phyloP scores from a whole-genome alignment of 2,329 filamentous ascomycete genomes.

The Golovinomyces cichoracearum region DNA sequence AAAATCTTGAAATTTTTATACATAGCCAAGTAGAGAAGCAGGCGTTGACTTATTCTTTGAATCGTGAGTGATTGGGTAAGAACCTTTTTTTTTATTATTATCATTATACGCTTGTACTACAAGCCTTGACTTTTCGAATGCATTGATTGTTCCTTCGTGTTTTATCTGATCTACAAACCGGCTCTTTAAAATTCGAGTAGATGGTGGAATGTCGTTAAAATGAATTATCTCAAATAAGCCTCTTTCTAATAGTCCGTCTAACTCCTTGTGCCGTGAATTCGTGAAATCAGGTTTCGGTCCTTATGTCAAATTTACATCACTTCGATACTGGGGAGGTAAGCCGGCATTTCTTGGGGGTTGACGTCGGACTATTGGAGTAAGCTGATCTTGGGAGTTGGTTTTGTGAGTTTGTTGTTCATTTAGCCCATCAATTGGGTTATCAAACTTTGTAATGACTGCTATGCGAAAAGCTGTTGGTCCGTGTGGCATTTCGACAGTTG shows the following conservation, averaged over 20 bases:
- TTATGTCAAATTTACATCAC: neutral
- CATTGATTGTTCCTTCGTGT: slow-evolving; percentile 1
- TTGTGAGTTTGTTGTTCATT: neutral
- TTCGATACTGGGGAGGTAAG: neutral
- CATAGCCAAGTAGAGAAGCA: slow-evolving; percentile 2
- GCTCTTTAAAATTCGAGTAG: slow-evolving; percentile 2
- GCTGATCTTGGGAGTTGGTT: neutral
- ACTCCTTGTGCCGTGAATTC: neutral
- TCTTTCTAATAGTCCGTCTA: too few relatives aligned
- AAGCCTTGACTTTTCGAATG: slow-evolving; percentile 1
- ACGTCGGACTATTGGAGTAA: neutral
- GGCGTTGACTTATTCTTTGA: slow-evolving; percentile 2
- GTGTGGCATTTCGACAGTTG: neutral
- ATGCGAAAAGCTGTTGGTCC: neutral
- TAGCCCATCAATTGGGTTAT: neutral
- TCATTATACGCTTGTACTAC: slow-evolving; percentile 4
- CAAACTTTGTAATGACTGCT: neutral
- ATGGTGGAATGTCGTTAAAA: neutral
- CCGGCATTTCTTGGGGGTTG: neutral
- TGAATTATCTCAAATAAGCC: neutral
- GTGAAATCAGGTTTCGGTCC: neutral
- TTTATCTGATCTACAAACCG: slow-evolving; percentile 5
- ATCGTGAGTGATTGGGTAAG: slow-evolving; percentile 5
- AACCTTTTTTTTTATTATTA: slow-evolving; percentile 2
- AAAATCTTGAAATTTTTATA: neutral